Base-by-base conservation (phyloP, 495 filamentous ascomycete species). In the Aspergillus conjunctus region DNA sequence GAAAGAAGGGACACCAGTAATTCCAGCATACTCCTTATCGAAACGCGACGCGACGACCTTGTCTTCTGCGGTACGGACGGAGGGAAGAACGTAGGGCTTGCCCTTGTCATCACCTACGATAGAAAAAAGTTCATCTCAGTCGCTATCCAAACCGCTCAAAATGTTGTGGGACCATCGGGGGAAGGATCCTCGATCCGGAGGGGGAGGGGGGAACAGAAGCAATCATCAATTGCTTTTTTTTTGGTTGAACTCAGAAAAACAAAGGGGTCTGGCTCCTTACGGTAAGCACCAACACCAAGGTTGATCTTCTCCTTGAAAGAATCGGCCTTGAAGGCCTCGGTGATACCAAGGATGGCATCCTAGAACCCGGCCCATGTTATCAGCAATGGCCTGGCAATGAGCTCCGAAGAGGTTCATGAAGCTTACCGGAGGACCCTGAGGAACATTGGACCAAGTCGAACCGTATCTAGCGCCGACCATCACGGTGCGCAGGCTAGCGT, bases 241-340 rank as follows among this genome's bases (percentile, higher is more conserved):
- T n/a, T 17, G 14, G 12, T 51, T 39, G 12, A 43, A 26, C 18
- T 54, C n/a, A 32, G 15, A 58, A 22, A 21, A 34, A 50, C 41
- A 18, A 14, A 33, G 21, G 18, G 50, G 10, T 44, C 2, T 26
- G 5, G 2, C 26, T 59, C 37, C 74, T 70, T 75, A 84, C 81
- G 81, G 74, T 84, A 84, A 53, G 73, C 77, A 53, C 73, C 79
- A 75, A 80, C 85, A 87, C 92, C 93, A 56, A 98, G 83, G 80
- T 97, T 98, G 82, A 98, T 97, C 87, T 98, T 98, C 77, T 93
- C 83, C 55, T 86, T 77, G 77, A 94, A 91, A 63, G 77, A 82
- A 71, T 98, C 93, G 70, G 93, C 91, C 84, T 98, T 98, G 89
- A 94, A 98, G 52, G 94, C 94, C 80, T 98, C 94, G 54, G 94